Conservation (phyloP, 768 basidiomycete species). For the Pholiota microspora region DNA sequence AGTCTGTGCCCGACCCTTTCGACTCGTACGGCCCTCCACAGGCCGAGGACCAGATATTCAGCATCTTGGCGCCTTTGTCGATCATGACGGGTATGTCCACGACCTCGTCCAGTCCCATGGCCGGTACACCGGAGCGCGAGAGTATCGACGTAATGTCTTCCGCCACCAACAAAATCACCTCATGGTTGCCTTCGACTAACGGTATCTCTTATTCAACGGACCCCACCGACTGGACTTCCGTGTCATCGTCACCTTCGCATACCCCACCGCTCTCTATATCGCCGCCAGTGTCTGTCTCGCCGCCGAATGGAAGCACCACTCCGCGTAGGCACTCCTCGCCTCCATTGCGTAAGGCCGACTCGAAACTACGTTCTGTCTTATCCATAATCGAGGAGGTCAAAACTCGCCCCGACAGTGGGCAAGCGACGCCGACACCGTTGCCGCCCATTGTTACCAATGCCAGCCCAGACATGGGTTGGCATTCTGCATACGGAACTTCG, state of each 20-base stretch:
- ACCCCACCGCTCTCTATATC: constrained; percentile 52
- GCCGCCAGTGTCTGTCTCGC: constrained; percentile 40
- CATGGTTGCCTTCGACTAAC: constrained; percentile 50
- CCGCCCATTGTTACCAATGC: background rate
- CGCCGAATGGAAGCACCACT: constrained; percentile 34
- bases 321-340: constrained; percentile 55
- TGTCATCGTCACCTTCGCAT: constrained; percentile 34
- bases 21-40: constrained; percentile 89
- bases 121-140: constrained; percentile 42
- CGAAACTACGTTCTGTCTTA: constrained; percentile 73
- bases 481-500: constrained; percentile 38
- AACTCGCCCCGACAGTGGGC: constrained; percentile 10
- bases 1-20: constrained; percentile 89
- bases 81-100: constrained; percentile 59
- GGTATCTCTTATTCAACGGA: constrained; percentile 47
- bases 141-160: constrained; percentile 31
- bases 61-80: constrained; percentile 84
- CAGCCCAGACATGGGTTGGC: constrained; percentile 30
- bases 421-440: background rate
- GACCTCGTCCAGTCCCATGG: constrained; percentile 58
- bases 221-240: constrained; percentile 55
- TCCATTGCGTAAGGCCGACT: constrained; percentile 51
- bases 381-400: constrained; percentile 66
- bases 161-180: constrained; percentile 23
- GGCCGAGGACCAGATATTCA: constrained; percentile 89